Conservation (phyloP, 139 green algal genomes). For the Trebouxia sp. region DNA sequence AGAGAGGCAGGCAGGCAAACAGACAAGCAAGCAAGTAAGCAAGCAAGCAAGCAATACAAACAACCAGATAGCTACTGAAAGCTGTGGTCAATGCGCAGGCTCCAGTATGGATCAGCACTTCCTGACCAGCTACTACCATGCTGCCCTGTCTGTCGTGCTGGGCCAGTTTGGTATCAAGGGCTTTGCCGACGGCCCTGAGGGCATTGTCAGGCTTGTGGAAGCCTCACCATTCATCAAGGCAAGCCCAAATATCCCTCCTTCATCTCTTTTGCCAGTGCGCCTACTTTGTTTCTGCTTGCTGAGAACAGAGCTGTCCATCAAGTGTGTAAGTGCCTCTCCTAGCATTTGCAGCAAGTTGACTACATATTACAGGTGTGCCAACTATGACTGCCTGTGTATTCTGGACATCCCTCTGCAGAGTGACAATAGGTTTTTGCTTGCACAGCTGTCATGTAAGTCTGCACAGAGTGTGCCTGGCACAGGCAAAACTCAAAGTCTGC, state of each 20-base stretch:
- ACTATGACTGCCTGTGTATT: too few relatives aligned
- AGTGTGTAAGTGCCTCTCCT: too few relatives aligned
- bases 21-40: too few relatives aligned
- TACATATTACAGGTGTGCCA: too few relatives aligned
- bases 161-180: background rate
- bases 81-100: background rate
- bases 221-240: background rate
- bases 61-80: background rate
- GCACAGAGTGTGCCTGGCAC: background rate
- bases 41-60: background rate
- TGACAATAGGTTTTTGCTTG: too few relatives aligned
- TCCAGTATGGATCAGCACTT: conserved; percentile 5
- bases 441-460: too few relatives aligned
- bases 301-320: background rate
- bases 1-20: too few relatives aligned
- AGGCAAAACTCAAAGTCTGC: background rate
- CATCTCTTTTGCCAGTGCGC: background rate
- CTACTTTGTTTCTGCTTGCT: background rate
- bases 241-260: background rate
- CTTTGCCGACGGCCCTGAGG: background rate
- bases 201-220: background rate
- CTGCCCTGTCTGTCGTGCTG: background rate
- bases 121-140: conserved; percentile 22
- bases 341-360: too few relatives aligned
- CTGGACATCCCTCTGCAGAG: too few relatives aligned